phyloP scores from a whole-genome alignment of 1,139 yeast species.

The Magnusiomyces tetraspermus region DNA sequence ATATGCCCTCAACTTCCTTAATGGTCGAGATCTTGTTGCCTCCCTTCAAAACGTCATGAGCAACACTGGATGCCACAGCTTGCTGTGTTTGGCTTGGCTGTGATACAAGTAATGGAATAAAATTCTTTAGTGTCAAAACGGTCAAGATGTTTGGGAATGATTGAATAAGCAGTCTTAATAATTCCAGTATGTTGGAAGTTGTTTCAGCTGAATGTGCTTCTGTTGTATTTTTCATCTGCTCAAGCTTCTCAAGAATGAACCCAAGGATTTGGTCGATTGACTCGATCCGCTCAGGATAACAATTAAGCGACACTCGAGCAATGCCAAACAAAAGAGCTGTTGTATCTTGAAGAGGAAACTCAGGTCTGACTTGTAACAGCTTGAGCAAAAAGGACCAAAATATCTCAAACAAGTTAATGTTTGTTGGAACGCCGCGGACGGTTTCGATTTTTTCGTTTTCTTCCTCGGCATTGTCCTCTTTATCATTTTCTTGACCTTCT shows the following conservation, averaged over 20 bases:
- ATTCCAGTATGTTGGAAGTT: conserved; percentile 41
- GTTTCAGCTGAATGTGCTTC: conserved; percentile 21
- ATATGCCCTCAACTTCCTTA: conserved; percentile 33
- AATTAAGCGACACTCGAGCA: conserved; percentile 52
- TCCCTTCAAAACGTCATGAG: conserved; percentile 5
- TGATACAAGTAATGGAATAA: conserved; percentile 30
- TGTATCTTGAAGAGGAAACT: conserved; percentile 55
- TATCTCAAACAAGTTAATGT: conserved; percentile 41
- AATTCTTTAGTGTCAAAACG: conserved; percentile 31
- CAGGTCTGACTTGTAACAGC: conserved; percentile 49
- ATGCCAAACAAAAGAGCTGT: conserved; percentile 57
- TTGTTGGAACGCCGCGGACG: conserved; percentile 18
- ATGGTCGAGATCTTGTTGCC: conserved; percentile 21
- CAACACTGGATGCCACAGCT: conserved; percentile 27
- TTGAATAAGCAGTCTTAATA: conserved; percentile 51
- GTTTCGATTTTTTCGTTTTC: conserved; percentile 9
- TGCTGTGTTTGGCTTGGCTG: conserved; percentile 34
- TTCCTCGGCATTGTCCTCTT: background rate
- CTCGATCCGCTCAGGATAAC: conserved; percentile 53
- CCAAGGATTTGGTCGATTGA: conserved; percentile 55
- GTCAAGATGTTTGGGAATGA: conserved; percentile 20
- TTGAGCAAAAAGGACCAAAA: conserved; percentile 59
- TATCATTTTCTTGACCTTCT: conserved; percentile 8
- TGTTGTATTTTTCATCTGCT: conserved; percentile 22
- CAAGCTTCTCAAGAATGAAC: conserved; percentile 46